Base-by-base conservation (phyloP, 192 early-diverging fungal species). In the Coemansia sp. region DNA sequence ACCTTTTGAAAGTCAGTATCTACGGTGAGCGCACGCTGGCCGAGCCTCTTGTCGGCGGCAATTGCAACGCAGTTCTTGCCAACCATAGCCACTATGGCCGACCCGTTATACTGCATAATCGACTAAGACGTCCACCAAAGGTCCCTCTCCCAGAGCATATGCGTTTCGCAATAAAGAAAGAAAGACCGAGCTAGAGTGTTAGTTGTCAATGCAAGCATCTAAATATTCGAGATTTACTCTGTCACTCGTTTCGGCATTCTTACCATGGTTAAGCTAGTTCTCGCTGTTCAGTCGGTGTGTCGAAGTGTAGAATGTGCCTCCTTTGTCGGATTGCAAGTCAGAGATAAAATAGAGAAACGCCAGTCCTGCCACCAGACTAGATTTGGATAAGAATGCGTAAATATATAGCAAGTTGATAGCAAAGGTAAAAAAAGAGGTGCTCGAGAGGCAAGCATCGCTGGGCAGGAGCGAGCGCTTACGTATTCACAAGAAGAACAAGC, bases 51-150 rank as follows among this genome's bases (percentile, higher is more conserved):
- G 82, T 99, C 98, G 18, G 94, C 86, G 0, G 94, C 98, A 71
- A 99, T 98, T 35, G 96, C 98, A 11, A 99, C 95, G 76, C 98
- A 99, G 84, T 93, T 89, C 84, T 99, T 98, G 78, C 98, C 98
- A 43, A 87, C 88, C 95, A 99, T 98, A 59, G 95, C 96, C 66
- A 98, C 91, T 59, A 99, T 82, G 62, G 94, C 89, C 68, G 90
- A 89, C 70, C 97, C 97, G 86, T 97, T 98, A 76, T 96, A 96
- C 82, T 91, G 86, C 90, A 91, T 93, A 83, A 95, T 92, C 65
- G 88, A 90, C 87, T 87, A 85, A n/a, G 37, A 74, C 35, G 32
- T 13, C 24, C 49, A 52, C 8, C 49, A 52, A 27, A 2, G 49
- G 20, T 15, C 15, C 27, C 29, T n/a, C 22, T 30, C 15, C 27